Percentiles rank a stretch among this genome's conserved stretches.
Evolutionary conservation across 2,329 filamentous ascomycete species (phyloP).

Genomic region (Colletotrichum higginsianum): DNA sequence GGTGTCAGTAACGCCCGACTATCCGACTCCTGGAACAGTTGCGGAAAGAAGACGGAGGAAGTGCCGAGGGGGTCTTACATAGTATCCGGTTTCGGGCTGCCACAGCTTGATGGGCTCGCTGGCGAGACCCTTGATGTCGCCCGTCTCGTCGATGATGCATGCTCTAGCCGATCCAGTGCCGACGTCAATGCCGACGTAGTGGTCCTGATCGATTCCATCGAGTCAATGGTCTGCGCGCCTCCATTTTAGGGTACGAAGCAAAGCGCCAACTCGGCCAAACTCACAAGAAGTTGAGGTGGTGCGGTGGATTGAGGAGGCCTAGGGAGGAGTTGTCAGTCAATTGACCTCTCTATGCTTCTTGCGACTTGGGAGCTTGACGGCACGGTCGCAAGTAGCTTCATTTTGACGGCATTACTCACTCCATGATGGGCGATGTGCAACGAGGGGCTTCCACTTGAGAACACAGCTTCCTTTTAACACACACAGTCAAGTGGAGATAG

Average conservation of each 20-base stretch:
- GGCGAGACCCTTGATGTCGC: slow-evolving; percentile 86
- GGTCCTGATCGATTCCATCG: slow-evolving; percentile 58
- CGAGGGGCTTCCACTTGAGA: background rate
- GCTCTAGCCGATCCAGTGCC: slow-evolving; percentile 96
- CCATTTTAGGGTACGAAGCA: too few relatives aligned
- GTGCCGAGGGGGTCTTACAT: slow-evolving; percentile 65
- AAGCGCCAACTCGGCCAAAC: slow-evolving; percentile 13
- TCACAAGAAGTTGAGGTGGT: slow-evolving; percentile 37
- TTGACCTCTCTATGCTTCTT: background rate
- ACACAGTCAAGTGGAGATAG: background rate
- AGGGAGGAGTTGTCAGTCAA: slow-evolving; percentile 5
- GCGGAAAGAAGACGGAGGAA: background rate
- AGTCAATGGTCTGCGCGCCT: slow-evolving; percentile 23
- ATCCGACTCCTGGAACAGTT: too few relatives aligned
- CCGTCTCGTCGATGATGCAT: slow-evolving; percentile 92
- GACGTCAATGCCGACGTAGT: slow-evolving; percentile 91
- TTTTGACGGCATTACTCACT: slow-evolving; percentile 25
- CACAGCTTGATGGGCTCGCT: slow-evolving; percentile 84
- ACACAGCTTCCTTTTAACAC: slow-evolving; percentile 1
- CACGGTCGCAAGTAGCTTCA: slow-evolving; percentile 4
- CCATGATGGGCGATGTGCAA: slow-evolving; percentile 23
- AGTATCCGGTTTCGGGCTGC: slow-evolving; percentile 83
- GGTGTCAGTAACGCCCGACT: slow-evolving; percentile 20
- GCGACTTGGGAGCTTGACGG: background rate
- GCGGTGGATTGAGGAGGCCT: slow-evolving; percentile 32